These are phyloP conservation scores for Chloris gayana DNA, from an alignment of 176 grass and related monocot species.

Conservation along the genomic window DNA sequence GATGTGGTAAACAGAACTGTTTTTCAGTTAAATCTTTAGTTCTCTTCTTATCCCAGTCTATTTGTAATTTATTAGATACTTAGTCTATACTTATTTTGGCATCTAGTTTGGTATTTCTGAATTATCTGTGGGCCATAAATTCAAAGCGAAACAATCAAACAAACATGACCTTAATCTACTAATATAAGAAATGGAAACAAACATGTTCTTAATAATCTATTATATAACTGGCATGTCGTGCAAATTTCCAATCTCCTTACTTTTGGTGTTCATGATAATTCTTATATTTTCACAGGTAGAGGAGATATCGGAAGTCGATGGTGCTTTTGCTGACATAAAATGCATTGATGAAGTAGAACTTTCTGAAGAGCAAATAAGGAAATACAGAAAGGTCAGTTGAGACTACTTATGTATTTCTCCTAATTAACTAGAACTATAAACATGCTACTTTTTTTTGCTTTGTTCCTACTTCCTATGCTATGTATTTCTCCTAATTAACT, in stretches of 20 bases:
- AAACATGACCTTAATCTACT: no score
- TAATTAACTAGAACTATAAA: slow-evolving; percentile 26
- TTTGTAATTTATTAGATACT: background rate
- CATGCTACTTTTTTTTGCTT: slow-evolving; percentile 12
- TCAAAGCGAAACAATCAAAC: no score
- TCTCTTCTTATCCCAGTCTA: background rate
- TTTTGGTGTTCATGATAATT: slow-evolving; percentile 18
- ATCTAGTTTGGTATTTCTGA: background rate
- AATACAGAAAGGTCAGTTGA: slow-evolving; percentile 80
- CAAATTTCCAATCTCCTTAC: slow-evolving; percentile 17
- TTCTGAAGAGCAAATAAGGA: slow-evolving; percentile 89
- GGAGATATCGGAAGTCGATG: slow-evolving; percentile 90
- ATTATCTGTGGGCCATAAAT: background rate
- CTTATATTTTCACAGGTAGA: slow-evolving; percentile 66
- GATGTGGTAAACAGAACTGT: background rate
- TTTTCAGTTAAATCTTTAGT: slow-evolving; percentile 1
- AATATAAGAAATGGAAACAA: background rate
- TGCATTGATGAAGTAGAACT: slow-evolving; percentile 75
- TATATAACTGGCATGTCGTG: background rate
- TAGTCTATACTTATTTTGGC: background rate
- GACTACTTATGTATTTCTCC: slow-evolving; percentile 20
- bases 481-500: slow-evolving; percentile 24
- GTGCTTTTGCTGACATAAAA: slow-evolving; percentile 63
- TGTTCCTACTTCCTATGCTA: no score
- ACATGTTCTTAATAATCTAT: background rate